phyloP scores from a whole-genome alignment of 192 early-diverging fungal genomes.

The Backusella sp. region DNA sequence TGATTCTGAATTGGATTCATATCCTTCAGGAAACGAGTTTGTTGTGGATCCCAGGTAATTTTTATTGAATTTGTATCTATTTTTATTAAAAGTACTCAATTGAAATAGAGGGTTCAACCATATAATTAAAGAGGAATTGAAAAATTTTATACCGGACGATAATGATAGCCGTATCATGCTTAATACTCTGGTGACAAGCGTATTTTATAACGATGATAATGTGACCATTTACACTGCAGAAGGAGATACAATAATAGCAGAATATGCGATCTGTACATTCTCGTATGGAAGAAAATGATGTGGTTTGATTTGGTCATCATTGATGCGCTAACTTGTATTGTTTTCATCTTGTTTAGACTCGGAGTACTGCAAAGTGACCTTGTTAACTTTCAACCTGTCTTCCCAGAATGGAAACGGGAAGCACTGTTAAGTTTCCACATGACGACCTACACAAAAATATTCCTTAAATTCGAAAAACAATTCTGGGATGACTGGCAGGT shows the following conservation, averaged over 20 bases:
- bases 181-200: slow-evolving; percentile 32
- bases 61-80: background rate
- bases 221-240: slow-evolving; percentile 28
- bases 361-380: slow-evolving; percentile 36
- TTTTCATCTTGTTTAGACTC: slow-evolving; percentile 19
- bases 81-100: background rate
- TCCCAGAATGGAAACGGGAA: slow-evolving; percentile 42
- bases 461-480: slow-evolving; percentile 33
- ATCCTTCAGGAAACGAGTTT: slow-evolving; percentile 34
- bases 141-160: slow-evolving; percentile 2
- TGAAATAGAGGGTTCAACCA: slow-evolving; percentile 33
- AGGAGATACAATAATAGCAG: slow-evolving; percentile 28
- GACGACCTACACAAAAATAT: slow-evolving; percentile 41
- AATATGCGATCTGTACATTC: slow-evolving; percentile 41
- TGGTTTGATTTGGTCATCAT: background rate
- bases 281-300: slow-evolving; percentile 14
- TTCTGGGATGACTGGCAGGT: slow-evolving; percentile 42
- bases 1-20: slow-evolving; percentile 17
- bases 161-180: slow-evolving; percentile 27
- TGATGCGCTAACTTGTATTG: background rate
- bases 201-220: slow-evolving; percentile 21
- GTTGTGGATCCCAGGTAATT: slow-evolving; percentile 35
- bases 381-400: slow-evolving; percentile 33
- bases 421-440: slow-evolving; percentile 40
- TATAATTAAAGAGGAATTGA: slow-evolving; percentile 29